phyloP scores from a whole-genome alignment of 2,329 filamentous ascomycete species.

The Raffaelea albimanens region DNA sequence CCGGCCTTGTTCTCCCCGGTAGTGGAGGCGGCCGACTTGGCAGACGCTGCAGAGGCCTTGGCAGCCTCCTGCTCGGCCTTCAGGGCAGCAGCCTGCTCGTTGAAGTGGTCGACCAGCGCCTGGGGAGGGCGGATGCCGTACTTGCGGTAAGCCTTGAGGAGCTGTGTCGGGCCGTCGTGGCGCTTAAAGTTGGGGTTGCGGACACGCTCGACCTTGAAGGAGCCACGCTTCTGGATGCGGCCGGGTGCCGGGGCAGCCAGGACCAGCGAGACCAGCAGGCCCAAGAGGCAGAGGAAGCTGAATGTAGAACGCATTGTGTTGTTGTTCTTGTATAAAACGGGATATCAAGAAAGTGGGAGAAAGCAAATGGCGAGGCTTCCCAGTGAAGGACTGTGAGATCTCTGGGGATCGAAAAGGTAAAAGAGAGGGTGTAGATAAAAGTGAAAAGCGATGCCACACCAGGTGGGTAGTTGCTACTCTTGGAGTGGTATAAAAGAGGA shows the following conservation, averaged over 20 bases:
- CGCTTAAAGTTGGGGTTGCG: constrained; percentile 44
- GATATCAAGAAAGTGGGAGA: background rate
- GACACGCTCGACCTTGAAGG: constrained; percentile 53
- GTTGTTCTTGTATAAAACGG: background rate
- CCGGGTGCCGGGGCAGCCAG: constrained; percentile 34
- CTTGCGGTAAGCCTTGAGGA: constrained; percentile 60
- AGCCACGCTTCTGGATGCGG: constrained; percentile 38
- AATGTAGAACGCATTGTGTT: constrained; percentile 16
- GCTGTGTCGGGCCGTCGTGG: constrained; percentile 47
- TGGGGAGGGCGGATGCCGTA: constrained; percentile 46
- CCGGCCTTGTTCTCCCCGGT: constrained; percentile 2
- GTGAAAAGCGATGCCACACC: constrained; percentile 14
- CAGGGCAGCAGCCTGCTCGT: constrained; percentile 13
- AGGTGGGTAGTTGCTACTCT: constrained; percentile 14
- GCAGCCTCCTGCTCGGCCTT: constrained; percentile 1
- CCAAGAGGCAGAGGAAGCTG: constrained; percentile 27
- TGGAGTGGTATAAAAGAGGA: constrained; percentile 1
- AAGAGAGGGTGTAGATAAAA: background rate
- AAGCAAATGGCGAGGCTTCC: too few species aligned
- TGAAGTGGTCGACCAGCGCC: constrained; percentile 28
- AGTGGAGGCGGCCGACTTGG: background rate
- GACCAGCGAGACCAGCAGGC: constrained; percentile 35
- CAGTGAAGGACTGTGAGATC: background rate
- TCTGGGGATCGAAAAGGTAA: background rate
- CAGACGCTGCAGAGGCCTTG: background rate